phyloP scores from a whole-genome alignment of 2,329 filamentous ascomycete genomes.

The Bertia moriformis region DNA sequence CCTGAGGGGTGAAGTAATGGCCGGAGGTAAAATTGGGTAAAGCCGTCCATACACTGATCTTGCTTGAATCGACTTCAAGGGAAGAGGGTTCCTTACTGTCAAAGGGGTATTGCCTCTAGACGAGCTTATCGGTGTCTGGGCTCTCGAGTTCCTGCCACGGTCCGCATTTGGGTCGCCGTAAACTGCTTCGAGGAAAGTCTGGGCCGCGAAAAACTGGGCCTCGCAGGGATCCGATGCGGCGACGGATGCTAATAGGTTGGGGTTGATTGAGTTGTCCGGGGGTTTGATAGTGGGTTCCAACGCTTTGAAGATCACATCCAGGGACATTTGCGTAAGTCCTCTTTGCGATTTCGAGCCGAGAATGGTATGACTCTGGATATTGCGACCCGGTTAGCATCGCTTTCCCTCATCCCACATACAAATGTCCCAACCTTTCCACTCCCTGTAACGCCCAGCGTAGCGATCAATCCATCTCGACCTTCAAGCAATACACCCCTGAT shows the following conservation, averaged over 20 bases:
- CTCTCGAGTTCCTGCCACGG: slow-evolving; percentile 47
- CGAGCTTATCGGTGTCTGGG: slow-evolving; percentile 57
- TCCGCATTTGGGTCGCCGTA: slow-evolving; percentile 53
- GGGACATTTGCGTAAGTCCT: slow-evolving; percentile 77
- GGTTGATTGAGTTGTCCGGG: slow-evolving; percentile 5
- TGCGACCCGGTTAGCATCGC: slow-evolving; percentile 1
- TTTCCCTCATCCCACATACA: not conserved
- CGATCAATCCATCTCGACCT: slow-evolving; percentile 76
- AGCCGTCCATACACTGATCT: no score
- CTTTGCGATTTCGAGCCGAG: slow-evolving; percentile 75
- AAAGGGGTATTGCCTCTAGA: slow-evolving; percentile 22
- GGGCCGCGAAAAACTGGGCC: slow-evolving; percentile 59
- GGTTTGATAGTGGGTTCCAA: slow-evolving; percentile 51
- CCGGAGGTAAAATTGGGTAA: no score
- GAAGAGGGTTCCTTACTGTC: slow-evolving; percentile 22
- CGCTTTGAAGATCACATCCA: slow-evolving; percentile 79
- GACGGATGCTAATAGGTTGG: slow-evolving; percentile 25
- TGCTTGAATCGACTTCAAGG: not conserved
- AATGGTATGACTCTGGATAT: slow-evolving; percentile 74
- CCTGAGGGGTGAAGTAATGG: not conserved
- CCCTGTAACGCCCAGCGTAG: slow-evolving; percentile 84
- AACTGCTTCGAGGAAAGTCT: slow-evolving; percentile 64
- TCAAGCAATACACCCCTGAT: slow-evolving; percentile 74
- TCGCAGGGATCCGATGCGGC: slow-evolving; percentile 64
- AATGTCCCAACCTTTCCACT: slow-evolving; percentile 66